Conservation (phyloP, 2,329 filamentous ascomycete species). For the Exophiala xenobiotica region DNA sequence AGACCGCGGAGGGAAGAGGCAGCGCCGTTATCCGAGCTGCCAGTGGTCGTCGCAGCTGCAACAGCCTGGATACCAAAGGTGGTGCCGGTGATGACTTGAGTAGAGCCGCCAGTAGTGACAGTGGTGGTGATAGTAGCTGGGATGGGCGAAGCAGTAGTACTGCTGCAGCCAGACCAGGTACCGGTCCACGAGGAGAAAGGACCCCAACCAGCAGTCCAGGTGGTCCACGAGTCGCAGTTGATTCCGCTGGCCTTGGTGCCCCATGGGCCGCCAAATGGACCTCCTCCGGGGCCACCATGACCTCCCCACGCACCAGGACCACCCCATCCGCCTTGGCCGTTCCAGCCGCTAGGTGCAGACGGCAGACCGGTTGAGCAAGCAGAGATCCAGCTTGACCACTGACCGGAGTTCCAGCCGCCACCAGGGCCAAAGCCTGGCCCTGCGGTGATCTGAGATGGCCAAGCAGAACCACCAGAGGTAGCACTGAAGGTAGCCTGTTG, state of each 20-base stretch:
- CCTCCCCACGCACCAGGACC: slow-evolving; percentile 20
- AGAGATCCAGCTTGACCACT: slow-evolving; percentile 28
- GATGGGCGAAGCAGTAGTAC: slow-evolving; percentile 26
- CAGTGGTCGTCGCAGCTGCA: slow-evolving; percentile 15
- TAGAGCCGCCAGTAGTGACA: slow-evolving; percentile 22
- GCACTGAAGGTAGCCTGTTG: slow-evolving; percentile 31
- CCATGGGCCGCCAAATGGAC: slow-evolving; percentile 27
- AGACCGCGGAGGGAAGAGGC: slow-evolving; percentile 23
- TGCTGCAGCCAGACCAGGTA: slow-evolving; percentile 31
- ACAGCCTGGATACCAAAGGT: slow-evolving; percentile 31
- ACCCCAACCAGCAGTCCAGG: slow-evolving; percentile 32
- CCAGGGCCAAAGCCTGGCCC: slow-evolving; percentile 25
- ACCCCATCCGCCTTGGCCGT: slow-evolving; percentile 25
- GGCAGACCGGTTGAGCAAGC: slow-evolving; percentile 27
- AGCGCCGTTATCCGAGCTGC: slow-evolving; percentile 19
- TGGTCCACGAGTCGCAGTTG: slow-evolving; percentile 31
- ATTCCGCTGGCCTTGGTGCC: slow-evolving; percentile 30
- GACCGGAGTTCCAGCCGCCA: slow-evolving; percentile 25
- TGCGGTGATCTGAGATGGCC: slow-evolving; percentile 27
- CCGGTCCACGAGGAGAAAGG: slow-evolving; percentile 31
- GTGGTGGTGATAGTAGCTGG: slow-evolving; percentile 31
- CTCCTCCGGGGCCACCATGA: slow-evolving; percentile 20
- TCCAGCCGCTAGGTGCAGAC: slow-evolving; percentile 27
- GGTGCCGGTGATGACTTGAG: slow-evolving; percentile 31
- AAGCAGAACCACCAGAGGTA: slow-evolving; percentile 29